Evolutionary conservation across 2,329 filamentous ascomycete species (phyloP), one percentile per base, ranked within the genome.

Genomic region (Nannizzia gypsea): DNA sequence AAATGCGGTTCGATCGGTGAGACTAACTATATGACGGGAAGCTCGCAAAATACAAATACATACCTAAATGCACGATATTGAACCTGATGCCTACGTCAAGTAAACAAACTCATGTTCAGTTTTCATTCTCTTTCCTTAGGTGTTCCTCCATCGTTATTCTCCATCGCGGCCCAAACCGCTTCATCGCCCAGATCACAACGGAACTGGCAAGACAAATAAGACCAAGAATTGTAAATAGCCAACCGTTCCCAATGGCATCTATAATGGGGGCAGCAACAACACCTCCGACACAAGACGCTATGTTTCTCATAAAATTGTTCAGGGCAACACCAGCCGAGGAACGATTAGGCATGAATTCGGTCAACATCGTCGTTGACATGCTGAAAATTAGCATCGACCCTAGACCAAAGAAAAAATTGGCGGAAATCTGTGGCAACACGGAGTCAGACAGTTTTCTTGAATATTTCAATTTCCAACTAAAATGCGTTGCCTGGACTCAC

Each of bases 241-340:
- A 90, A 0, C 88, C 89, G 63, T 86, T 82, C 1, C 88, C 87
- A 62, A 91, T 86, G 1, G 78, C 85, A 17, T 79, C 69, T 59
- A 92, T 86, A 59, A 89, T 78, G 0, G 89, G 88, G 62, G 86
- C 81, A 0, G 86, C 82, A 17, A 90, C 81, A 34, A 91, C 72
- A 48, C 81, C 81, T 8, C 87, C 88, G 0, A 89, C 78, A 63
- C 86, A 90, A 56, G 82, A 84, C 66, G 90, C 85, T 42, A 90
- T 88, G 66, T 92, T 93, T 55, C 89, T 78, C 57, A 89, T 78
- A 67, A 92, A 89, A 69, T 92, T 92, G 72, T 92, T 91, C 48
- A 91, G 77, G 0, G 89, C 89, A 2, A 92, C 87, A 0, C 88
- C 88, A 9, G 82, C 82, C 3, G 84, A 87, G 56, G 85, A 86